Percentiles rank a stretch among this genome's conserved stretches.
phyloP scores from a whole-genome alignment of 2,329 filamentous ascomycete species.

The Pseudocercospora pini-densiflorae region DNA sequence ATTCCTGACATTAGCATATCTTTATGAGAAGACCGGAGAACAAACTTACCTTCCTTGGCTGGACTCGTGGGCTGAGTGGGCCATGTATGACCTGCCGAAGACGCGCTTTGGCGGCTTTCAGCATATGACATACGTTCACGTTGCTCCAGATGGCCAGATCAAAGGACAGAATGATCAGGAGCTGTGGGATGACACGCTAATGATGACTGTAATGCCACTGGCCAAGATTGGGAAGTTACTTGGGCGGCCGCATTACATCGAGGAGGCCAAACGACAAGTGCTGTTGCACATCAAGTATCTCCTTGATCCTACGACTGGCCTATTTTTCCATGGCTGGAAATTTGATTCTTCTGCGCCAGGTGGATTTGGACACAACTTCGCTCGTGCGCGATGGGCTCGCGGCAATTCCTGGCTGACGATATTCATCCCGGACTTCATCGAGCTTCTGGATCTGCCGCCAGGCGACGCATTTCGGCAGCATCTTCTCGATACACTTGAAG shows the following conservation, averaged over 20 bases:
- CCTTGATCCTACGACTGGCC: constrained; percentile 70
- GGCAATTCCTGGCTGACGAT: constrained; percentile 79
- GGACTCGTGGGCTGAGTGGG: constrained; percentile 82
- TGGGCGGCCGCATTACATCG: constrained; percentile 71
- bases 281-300: constrained; percentile 79
- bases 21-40: constrained; percentile 77
- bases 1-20: constrained; percentile 73
- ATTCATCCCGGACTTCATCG: constrained; percentile 80
- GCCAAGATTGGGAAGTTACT: constrained; percentile 79
- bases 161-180: constrained; percentile 65
- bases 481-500: constrained; percentile 66
- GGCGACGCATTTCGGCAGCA: constrained; percentile 65
- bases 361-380: constrained; percentile 60
- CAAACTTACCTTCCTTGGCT: constrained; percentile 75
- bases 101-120: constrained; percentile 76
- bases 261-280: constrained; percentile 78
- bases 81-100: constrained; percentile 74
- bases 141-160: constrained; percentile 31
- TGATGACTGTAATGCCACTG: constrained; percentile 84
- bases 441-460: constrained; percentile 66
- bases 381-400: constrained; percentile 60
- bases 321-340: constrained; percentile 84
- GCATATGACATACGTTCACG: constrained; percentile 72
- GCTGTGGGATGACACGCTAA: constrained; percentile 83
- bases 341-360: constrained; percentile 65